phyloP scores from a whole-genome alignment of 345 rosid genomes.

The Streptanthus diversifolius region DNA sequence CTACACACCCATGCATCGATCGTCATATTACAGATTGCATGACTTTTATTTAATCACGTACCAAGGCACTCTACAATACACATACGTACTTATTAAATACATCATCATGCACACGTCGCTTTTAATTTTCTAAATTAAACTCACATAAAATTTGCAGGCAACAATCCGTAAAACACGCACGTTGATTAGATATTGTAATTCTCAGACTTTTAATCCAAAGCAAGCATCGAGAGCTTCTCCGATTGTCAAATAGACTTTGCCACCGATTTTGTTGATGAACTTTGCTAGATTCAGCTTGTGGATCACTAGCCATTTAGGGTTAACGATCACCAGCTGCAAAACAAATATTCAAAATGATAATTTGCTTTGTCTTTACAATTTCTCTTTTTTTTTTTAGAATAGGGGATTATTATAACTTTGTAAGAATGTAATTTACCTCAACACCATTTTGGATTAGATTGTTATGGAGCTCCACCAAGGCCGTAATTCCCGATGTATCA shows the following conservation, averaged over 20 bases:
- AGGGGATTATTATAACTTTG: neutral
- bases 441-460: constrained; percentile 44
- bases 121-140: neutral
- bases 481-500: constrained; percentile 77
- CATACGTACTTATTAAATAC: constrained; percentile 15
- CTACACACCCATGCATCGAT: constrained; percentile 24
- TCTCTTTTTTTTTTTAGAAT: neutral
- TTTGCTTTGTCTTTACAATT: neutral
- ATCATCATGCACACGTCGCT: constrained; percentile 12
- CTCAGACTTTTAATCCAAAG: constrained; percentile 31
- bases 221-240: constrained; percentile 71
- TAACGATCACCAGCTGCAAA: constrained; percentile 61
- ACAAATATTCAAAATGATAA: neutral
- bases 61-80: constrained; percentile 23
- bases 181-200: neutral
- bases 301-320: constrained; percentile 80
- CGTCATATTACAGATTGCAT: constrained; percentile 15
- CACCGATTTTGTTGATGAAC: constrained; percentile 54
- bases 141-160: constrained; percentile 22
- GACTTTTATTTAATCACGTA: constrained; percentile 22
- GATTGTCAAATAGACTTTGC: constrained; percentile 58
- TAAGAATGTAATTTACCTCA: constrained; percentile 45
- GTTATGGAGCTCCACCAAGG: constrained; percentile 59
- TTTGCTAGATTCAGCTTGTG: constrained; percentile 70
- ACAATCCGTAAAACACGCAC: neutral